Evolutionary conservation across 2,329 filamentous ascomycete species (phyloP).

Genomic region (Ceratocystis eucalypticola): DNA sequence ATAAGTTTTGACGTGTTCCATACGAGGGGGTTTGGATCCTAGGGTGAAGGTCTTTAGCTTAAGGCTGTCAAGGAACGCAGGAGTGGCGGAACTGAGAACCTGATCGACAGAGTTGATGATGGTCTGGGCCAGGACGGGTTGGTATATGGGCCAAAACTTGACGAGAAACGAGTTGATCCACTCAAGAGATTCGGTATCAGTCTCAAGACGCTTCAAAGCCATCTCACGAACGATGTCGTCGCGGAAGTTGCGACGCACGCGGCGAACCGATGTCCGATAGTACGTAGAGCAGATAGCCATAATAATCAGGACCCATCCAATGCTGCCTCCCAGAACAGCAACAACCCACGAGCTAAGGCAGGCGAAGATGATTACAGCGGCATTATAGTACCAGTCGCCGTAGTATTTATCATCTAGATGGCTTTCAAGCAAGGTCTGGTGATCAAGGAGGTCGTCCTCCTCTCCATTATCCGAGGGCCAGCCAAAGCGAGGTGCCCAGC

Average conservation of each 20-base stretch:
- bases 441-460: conserved; percentile 63
- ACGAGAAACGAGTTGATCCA: conserved; percentile 99
- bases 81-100: conserved; percentile 82
- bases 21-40: conserved; percentile 83
- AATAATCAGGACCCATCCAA: conserved; percentile 85
- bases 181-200: conserved; percentile 81
- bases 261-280: conserved; percentile 86
- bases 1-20: conserved; percentile 98
- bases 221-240: conserved; percentile 87
- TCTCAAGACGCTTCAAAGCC: conserved; percentile 74
- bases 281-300: conserved; percentile 91
- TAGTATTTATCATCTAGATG: conserved; percentile 80
- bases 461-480: conserved; percentile 46
- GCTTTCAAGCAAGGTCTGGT: conserved; percentile 74
- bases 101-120: conserved; percentile 92
- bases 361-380: conserved; percentile 84
- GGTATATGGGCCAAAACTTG: conserved; percentile 99
- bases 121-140: conserved; percentile 80
- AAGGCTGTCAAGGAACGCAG: conserved; percentile 83
- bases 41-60: conserved; percentile 88
- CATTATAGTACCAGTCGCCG: conserved; percentile 98
- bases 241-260: conserved; percentile 87
- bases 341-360: conserved; percentile 84
- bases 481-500: conserved; percentile 82
- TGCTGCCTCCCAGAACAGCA: conserved; percentile 74